These are phyloP conservation scores for Angomonas desouzai DNA, from an alignment of 208 protist genomes.

Conservation along the genomic window DNA sequence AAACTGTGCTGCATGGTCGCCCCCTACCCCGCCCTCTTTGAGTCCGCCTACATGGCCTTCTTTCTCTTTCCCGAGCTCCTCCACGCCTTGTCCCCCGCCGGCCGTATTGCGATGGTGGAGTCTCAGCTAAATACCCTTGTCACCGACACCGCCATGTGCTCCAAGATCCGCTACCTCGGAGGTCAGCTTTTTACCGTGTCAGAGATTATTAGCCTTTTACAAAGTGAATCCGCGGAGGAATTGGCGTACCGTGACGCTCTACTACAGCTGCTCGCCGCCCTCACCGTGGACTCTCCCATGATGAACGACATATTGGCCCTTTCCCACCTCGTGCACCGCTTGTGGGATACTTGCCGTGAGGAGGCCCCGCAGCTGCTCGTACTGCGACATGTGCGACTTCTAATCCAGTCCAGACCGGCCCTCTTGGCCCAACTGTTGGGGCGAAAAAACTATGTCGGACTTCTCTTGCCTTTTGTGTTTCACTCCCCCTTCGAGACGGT, in stretches of 20 bases:
- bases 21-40: slow-evolving; percentile 44
- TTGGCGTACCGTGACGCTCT: slow-evolving; percentile 39
- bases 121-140: slow-evolving; percentile 37
- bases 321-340: slow-evolving; percentile 31
- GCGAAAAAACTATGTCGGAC: slow-evolving; percentile 43
- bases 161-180: slow-evolving; percentile 45
- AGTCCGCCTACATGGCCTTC: slow-evolving; percentile 55
- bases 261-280: slow-evolving; percentile 51
- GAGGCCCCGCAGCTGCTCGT: slow-evolving; percentile 24
- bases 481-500: slow-evolving; percentile 21
- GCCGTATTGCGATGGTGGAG: slow-evolving; percentile 51
- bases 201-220: slow-evolving; percentile 28
- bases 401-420: slow-evolving; percentile 40
- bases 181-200: slow-evolving; percentile 53
- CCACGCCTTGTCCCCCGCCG: slow-evolving; percentile 35
- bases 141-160: slow-evolving; percentile 21
- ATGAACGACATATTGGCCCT: slow-evolving; percentile 50
- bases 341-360: slow-evolving; percentile 27
- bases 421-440: slow-evolving; percentile 59
- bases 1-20: slow-evolving; percentile 45
- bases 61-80: slow-evolving; percentile 80
- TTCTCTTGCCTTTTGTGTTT: slow-evolving; percentile 62
- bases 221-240: background rate
- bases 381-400: slow-evolving; percentile 43
- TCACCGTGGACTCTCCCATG: slow-evolving; percentile 49